Conservation (phyloP, 495 filamentous ascomycete species). For the Collariella sp. region DNA sequence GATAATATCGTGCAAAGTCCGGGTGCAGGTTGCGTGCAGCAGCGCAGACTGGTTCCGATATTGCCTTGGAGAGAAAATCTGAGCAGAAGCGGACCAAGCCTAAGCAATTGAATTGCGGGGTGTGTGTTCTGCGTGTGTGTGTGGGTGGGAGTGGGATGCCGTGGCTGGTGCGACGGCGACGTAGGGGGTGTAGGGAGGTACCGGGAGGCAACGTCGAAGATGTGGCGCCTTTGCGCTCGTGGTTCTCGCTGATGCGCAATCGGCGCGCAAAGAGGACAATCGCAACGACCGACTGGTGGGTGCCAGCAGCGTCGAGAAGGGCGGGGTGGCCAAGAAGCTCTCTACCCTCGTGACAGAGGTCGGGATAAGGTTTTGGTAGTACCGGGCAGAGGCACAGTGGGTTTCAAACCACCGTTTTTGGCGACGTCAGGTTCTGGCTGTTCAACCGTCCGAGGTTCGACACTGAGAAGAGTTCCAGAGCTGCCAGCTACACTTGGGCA, state of each 20-base stretch:
- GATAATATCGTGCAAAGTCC: conserved; percentile 38
- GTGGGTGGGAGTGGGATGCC: background rate
- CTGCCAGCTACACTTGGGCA: conserved; percentile 19
- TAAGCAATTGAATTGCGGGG: conserved; percentile 10
- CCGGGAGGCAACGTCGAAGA: too few relatives aligned
- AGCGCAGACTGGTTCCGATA: conserved; percentile 32
- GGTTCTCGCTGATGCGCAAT: background rate
- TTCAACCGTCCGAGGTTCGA: conserved; percentile 23
- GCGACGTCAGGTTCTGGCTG: background rate
- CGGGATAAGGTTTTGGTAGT: background rate
- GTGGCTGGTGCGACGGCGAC: conserved; percentile 8
- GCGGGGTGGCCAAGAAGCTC: background rate
- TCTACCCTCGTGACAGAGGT: conserved; percentile 2
- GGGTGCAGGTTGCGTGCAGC: conserved; percentile 27
- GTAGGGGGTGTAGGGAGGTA: too few relatives aligned
- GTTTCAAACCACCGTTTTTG: background rate
- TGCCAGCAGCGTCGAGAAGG: conserved; percentile 13
- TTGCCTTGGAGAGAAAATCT: conserved; percentile 21
- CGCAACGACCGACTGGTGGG: conserved; percentile 7
- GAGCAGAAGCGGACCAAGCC: conserved; percentile 8
- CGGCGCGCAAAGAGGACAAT: conserved; percentile 11
- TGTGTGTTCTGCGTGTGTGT: background rate
- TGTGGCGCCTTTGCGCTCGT: conserved; percentile 18
- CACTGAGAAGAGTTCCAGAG: conserved; percentile 19
- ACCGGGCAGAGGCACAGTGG: background rate